phyloP scores from a whole-genome alignment of 306 rosid species.

The Prunus kanzakura region DNA sequence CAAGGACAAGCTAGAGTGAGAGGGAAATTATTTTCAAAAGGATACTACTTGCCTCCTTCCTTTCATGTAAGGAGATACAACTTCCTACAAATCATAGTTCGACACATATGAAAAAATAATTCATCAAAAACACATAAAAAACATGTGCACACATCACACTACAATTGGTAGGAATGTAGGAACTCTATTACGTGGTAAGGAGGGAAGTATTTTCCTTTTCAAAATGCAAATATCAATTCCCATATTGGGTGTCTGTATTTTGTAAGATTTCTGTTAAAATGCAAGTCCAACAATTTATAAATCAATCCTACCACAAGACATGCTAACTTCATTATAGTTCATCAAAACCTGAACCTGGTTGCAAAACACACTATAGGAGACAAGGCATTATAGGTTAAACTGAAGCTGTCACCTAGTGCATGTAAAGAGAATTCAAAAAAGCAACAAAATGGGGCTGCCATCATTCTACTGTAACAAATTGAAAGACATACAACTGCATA shows the following conservation, averaged over 20 bases:
- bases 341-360: neutral
- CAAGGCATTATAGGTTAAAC: conserved; percentile 1
- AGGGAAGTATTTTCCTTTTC: too few relatives aligned
- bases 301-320: neutral
- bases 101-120: too few relatives aligned
- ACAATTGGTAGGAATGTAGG: fast-evolving
- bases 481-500: conserved; percentile 9
- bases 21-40: neutral
- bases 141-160: too few relatives aligned
- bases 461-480: conserved; percentile 6
- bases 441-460: neutral
- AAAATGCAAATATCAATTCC: too few relatives aligned
- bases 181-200: too few relatives aligned
- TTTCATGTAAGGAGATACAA: too few relatives aligned
- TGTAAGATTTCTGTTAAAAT: too few relatives aligned
- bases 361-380: conserved; percentile 7
- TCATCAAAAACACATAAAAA: too few relatives aligned
- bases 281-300: too few relatives aligned
- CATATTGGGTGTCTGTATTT: too few relatives aligned
- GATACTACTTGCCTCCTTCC: neutral
- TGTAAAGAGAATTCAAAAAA: too few relatives aligned
- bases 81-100: too few relatives aligned
- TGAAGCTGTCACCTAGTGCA: neutral
- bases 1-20: neutral
- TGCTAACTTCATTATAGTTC: neutral